These are phyloP conservation scores for Athelia sp. DNA, from an alignment of 1,284 basidiomycete genomes.

Conservation along the genomic window DNA sequence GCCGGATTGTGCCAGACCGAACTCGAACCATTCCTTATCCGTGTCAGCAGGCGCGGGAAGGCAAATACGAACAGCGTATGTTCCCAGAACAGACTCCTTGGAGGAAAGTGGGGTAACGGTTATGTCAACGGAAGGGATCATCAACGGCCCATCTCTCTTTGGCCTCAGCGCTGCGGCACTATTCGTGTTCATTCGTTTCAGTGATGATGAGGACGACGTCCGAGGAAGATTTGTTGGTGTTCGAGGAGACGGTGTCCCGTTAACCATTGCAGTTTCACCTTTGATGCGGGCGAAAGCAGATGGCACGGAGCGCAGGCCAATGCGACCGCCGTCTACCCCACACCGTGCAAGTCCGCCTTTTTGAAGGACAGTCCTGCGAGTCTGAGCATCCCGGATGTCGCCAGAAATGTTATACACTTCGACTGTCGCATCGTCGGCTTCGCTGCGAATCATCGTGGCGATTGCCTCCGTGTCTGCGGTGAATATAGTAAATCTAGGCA, in stretches of 20 bases:
- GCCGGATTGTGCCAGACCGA: conserved; percentile 55
- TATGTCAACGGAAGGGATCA: conserved; percentile 56
- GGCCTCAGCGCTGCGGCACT: conserved; percentile 25
- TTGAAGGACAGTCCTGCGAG: conserved; percentile 55
- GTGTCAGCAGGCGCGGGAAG: conserved; percentile 52
- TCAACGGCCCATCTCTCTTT: conserved; percentile 48
- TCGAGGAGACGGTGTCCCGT: conserved; percentile 18
- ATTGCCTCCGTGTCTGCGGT: conserved; percentile 57
- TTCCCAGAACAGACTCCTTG: conserved; percentile 26
- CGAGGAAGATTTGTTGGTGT: conserved; percentile 27
- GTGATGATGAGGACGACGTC: conserved; percentile 17
- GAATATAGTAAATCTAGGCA: conserved; percentile 67
- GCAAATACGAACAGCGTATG: conserved; percentile 55
- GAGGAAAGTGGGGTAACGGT: conserved; percentile 48
- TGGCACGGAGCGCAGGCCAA: conserved; percentile 41
- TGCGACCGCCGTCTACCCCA: conserved; percentile 51
- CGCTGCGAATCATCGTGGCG: conserved; percentile 52
- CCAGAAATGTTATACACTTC: conserved; percentile 60
- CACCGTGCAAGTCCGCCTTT: conserved; percentile 52
- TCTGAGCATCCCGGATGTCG: conserved; percentile 52
- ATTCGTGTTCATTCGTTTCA: conserved; percentile 18
- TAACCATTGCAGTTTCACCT: conserved; percentile 13
- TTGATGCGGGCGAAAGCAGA: conserved; percentile 14
- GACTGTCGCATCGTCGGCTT: conserved; percentile 41
- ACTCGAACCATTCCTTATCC: conserved; percentile 69